Conservation (phyloP, 2,329 filamentous ascomycete genomes). For the Cytospora piceicola region DNA sequence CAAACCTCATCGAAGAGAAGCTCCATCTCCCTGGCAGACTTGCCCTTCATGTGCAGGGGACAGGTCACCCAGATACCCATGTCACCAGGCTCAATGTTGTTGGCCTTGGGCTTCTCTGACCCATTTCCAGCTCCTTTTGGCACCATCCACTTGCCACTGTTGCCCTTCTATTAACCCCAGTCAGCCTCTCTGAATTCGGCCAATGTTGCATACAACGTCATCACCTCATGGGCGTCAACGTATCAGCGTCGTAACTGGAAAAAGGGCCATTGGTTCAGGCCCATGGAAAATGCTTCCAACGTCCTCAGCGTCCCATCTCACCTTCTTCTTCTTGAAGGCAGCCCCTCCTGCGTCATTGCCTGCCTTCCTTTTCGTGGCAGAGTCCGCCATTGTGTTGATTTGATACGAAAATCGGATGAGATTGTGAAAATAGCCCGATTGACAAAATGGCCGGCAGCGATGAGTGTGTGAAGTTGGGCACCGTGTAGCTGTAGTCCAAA, state of each 20-base stretch:
- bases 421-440: not conserved
- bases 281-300: not conserved
- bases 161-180: constrained; percentile 49
- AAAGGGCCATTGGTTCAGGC: not conserved
- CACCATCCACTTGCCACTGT: constrained; percentile 64
- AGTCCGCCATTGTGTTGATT: constrained; percentile 25
- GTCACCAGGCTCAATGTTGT: constrained; percentile 67
- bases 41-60: constrained; percentile 70
- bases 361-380: constrained; percentile 21
- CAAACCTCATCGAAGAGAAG: constrained; percentile 68
- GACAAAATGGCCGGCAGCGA: not conserved
- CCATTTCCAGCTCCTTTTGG: constrained; percentile 57
- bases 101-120: constrained; percentile 47
- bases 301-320: not conserved
- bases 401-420: not conserved
- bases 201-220: not conserved
- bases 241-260: too few species aligned
- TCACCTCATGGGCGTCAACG: not conserved
- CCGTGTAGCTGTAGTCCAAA: not conserved
- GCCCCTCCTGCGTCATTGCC: constrained; percentile 11
- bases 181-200: constrained; percentile 5
- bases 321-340: constrained; percentile 28
- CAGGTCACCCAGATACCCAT: constrained; percentile 80
- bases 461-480: not conserved
- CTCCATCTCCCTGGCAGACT: constrained; percentile 69